Evolutionary conservation across 2,329 filamentous ascomycete genomes (phyloP), one percentile per base, ranked within the genome.

Genomic region (Fusarium sp.): DNA sequence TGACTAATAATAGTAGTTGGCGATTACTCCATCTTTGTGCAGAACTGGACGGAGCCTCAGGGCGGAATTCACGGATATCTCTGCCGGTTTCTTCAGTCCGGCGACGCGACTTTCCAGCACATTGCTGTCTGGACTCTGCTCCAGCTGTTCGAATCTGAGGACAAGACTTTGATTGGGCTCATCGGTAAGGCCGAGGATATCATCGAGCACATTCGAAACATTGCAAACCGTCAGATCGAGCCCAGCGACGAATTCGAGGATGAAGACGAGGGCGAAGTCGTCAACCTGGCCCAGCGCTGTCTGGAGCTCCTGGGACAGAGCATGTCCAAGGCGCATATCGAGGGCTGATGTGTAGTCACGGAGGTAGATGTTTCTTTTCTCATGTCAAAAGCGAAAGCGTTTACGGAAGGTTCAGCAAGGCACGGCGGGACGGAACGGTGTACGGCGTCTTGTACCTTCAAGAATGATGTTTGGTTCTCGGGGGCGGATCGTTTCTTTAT

Each of bases 61-160:
- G 97, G 95, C 54, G 97, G 97, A 54, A 98, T 99, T 70, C 95
- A 98, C 80, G 97, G 97, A 63, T 99, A 99, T 81, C 89, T 99
- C 38, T 94, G 92, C 78, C 92, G 96, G 64, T 99, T 99, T 87
- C 88, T 99, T 20, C 94, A 94, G 52, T 98, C 95, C 74, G 96
- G 95, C 45, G 97, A 99, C 81, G 92, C 97, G 1, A 99, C 97
- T 0, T 99, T 99, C 88, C 97, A 99, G 84, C 97, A 99, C 82
- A 99, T 99, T 80, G 97, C 97, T 60, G 98, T 98, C 73, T 99
- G 97, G 97, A 99, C 97, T 2, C 86, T 99, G 57, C 89, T 99
- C 5, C 97, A 99, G 81, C 89, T 99, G 4, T 92, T 99, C 60
- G 97, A 99, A 84, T 98, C 96, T 0, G 95, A 97, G 81, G 96